phyloP scores from a whole-genome alignment of 2,329 filamentous ascomycete species.

The Calonectria pseudoturangicola region DNA sequence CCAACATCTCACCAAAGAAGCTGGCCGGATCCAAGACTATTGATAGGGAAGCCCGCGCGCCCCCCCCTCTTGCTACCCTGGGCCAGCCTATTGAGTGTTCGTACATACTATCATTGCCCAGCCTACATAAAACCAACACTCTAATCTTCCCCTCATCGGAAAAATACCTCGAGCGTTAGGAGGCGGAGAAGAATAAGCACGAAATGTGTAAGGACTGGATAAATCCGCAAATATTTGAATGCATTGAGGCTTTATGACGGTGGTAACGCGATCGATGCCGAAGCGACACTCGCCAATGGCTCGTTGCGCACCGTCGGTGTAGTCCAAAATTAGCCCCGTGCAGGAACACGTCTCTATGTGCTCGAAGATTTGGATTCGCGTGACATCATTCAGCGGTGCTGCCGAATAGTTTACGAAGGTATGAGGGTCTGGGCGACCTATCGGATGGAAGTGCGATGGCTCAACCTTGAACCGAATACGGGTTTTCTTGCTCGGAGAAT shows the following conservation, averaged over 20 bases:
- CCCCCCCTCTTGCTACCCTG: neutral
- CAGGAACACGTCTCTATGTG: neutral
- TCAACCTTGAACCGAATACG: neutral
- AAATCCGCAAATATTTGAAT: neutral
- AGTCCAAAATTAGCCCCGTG: slow-evolving; percentile 1
- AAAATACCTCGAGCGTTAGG: neutral
- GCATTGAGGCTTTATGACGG: neutral
- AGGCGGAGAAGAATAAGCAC: neutral
- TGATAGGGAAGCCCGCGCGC: neutral
- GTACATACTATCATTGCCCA: neutral
- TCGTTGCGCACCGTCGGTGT: neutral
- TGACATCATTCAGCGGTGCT: slow-evolving; percentile 7
- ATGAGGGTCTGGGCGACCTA: neutral
- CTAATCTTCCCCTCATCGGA: neutral
- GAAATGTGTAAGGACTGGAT: neutral
- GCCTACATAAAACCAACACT: neutral
- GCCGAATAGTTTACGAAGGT: neutral
- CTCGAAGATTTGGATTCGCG: neutral
- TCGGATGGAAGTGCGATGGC: neutral
- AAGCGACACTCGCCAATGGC: slow-evolving; percentile 11
- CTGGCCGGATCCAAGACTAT: neutral
- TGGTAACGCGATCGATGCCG: neutral
- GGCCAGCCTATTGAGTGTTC: neutral
- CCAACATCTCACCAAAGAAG: too few relatives aligned
- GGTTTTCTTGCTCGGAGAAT: neutral